phyloP scores from a whole-genome alignment of 345 rosid species.

The Pistacia integerrima region DNA sequence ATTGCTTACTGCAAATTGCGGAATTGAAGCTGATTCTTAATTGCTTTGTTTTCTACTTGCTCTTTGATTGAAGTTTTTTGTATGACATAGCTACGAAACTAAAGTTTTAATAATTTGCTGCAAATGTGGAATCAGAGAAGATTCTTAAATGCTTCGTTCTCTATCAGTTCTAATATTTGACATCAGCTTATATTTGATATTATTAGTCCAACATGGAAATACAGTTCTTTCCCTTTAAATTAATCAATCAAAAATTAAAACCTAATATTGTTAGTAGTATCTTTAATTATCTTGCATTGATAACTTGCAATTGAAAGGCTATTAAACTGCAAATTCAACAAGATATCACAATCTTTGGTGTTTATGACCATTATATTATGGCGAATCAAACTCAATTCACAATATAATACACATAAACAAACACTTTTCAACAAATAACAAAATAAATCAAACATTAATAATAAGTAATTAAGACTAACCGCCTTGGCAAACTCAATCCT shows the following conservation, averaged over 20 bases:
- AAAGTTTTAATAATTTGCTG: slow-evolving; percentile 1
- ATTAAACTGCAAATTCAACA: background rate
- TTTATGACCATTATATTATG: background rate
- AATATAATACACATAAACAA: slow-evolving; percentile 15
- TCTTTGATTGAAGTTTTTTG: background rate
- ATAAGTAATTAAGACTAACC: slow-evolving; percentile 72
- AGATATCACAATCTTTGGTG: background rate
- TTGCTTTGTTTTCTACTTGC: background rate
- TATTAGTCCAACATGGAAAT: background rate
- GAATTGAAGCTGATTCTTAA: background rate
- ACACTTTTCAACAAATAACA: background rate
- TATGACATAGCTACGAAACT: background rate
- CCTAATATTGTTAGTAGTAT: background rate
- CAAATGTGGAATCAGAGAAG: background rate
- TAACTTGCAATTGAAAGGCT: background rate
- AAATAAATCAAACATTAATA: slow-evolving; percentile 26
- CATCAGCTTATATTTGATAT: background rate
- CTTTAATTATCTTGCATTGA: background rate
- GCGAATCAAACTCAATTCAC: slow-evolving; percentile 17
- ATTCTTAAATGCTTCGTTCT: background rate
- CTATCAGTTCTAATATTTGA: background rate
- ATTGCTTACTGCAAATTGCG: background rate
- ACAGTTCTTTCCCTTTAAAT: background rate
- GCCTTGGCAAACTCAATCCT: slow-evolving; percentile 96
- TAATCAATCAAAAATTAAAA: background rate